Conservation (phyloP, 805 yeast genomes). For the Metschnikowia santaceciliae region DNA sequence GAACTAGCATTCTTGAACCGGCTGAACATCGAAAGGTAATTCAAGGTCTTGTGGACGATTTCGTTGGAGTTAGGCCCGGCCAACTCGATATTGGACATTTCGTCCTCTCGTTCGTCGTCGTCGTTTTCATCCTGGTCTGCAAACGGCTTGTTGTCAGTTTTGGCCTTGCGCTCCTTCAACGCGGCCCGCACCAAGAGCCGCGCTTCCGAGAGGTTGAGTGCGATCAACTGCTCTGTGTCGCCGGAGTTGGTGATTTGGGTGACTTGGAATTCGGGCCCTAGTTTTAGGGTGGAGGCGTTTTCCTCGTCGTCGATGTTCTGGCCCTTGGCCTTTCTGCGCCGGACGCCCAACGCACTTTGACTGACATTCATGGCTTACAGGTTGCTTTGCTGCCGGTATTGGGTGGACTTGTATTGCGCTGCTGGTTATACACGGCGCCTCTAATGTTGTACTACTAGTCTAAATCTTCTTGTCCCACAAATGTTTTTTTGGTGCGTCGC, state of each 20-base stretch:
- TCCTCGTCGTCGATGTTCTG: constrained; percentile 81
- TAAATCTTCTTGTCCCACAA: not conserved
- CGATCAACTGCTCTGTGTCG: constrained; percentile 67
- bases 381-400: not conserved
- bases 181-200: constrained; percentile 88
- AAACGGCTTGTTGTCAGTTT: constrained; percentile 28
- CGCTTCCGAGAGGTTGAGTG: constrained; percentile 87
- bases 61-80: constrained; percentile 78
- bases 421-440: not conserved
- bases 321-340: constrained; percentile 60
- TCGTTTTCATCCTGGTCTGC: constrained; percentile 34
- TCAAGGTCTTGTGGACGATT: constrained; percentile 87
- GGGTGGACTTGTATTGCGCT: not conserved
- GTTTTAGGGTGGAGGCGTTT: constrained; percentile 78
- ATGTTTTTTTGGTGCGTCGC: not conserved
- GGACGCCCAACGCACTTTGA: constrained; percentile 80
- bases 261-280: constrained; percentile 90
- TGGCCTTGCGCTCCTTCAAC: constrained; percentile 54
- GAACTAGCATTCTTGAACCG: constrained; percentile 91
- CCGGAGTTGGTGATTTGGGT: constrained; percentile 81
- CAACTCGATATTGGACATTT: constrained; percentile 42
- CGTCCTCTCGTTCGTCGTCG: constrained; percentile 41
- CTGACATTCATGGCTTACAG: constrained; percentile 67
- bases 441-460: not conserved
- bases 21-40: constrained; percentile 78